Evolutionary conservation across 2,329 filamentous ascomycete species (phyloP), one percentile per base, ranked within the genome.

Genomic region (Daldinia sp.): DNA sequence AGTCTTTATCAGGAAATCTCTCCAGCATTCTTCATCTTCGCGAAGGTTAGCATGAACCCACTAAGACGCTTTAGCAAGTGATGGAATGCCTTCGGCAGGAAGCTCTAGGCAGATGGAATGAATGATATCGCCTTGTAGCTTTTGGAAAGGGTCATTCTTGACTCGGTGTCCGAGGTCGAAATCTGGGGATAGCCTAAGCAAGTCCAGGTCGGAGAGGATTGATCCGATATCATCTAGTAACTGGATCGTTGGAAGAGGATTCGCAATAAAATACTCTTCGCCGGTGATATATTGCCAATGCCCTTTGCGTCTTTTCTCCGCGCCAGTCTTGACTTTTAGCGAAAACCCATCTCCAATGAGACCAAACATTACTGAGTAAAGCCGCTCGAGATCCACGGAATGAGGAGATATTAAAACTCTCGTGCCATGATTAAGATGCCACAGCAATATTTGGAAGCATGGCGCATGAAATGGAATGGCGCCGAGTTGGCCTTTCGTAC

Each of bases 381-480:
- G 29, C 1, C 34, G 48, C 1, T 13, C 6, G 13, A 29, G 8
- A 34, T 58, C 21, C 10, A 62, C 13, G 13, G 6, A 15, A 17
- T 11, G 10, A 10, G n/a, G n/a, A n/a, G n/a, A n/a, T n/a, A n/a
- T n/a, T n/a, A n/a, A n/a, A n/a, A n/a, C n/a, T n/a, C n/a, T n/a
- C n/a, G n/a, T n/a, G n/a, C n/a, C n/a, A n/a, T n/a, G n/a, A n/a
- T n/a, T n/a, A n/a, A n/a, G n/a, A n/a, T n/a, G n/a, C n/a, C n/a
- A n/a, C n/a, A n/a, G n/a, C 10, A 62, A 32, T 54, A 58, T 29
- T 49, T 62, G 29, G 21, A 27, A 49, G 29, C 59, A 62, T 45
- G 53, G 32, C 59, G 32, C 32, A 21, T 62, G 59, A 43, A 62
- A 50, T 6, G 59, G 59, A 13, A 50, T 53, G 27, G 50, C 54